These are phyloP conservation scores for Clathrospora elynae DNA, from an alignment of 2,329 filamentous ascomycete genomes.

Conservation along the genomic window DNA sequence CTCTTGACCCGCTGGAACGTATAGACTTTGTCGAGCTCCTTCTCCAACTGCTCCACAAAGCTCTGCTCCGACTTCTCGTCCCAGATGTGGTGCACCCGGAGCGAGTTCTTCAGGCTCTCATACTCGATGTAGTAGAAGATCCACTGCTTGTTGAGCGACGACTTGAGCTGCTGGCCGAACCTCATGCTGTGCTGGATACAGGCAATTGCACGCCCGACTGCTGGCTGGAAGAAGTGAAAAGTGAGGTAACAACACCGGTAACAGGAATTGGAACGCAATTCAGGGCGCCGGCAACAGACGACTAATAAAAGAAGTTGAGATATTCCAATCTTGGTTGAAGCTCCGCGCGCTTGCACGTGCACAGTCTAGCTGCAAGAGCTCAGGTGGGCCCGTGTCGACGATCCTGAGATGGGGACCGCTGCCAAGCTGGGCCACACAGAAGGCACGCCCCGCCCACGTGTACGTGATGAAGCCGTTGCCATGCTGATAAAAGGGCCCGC, in stretches of 20 bases:
- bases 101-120: conserved; percentile 84
- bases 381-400: conserved; percentile 13
- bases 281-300: conserved; percentile 11
- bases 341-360: conserved; percentile 18
- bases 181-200: conserved; percentile 49
- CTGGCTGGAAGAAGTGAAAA: conserved; percentile 8
- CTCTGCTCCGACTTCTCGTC: conserved; percentile 87
- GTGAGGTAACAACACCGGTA: conserved; percentile 14
- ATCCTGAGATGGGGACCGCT: conserved; percentile 14
- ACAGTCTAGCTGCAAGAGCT: conserved; percentile 20
- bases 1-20: conserved; percentile 97
- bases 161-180: conserved; percentile 96
- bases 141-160: conserved; percentile 95
- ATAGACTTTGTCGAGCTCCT: conserved; percentile 95
- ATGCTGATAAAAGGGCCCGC: conserved; percentile 7
- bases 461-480: conserved; percentile 6
- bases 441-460: conserved; percentile 26
- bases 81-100: conserved; percentile 81
- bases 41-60: conserved; percentile 86
- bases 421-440: conserved; percentile 25
- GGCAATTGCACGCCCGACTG: conserved; percentile 14
- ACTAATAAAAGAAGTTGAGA: too few relatives aligned
- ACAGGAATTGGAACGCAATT: conserved; percentile 10
- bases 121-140: conserved; percentile 99
- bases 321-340: too few relatives aligned